phyloP scores from a whole-genome alignment of 495 filamentous ascomycete genomes.

The Aspergillus nidulans region DNA sequence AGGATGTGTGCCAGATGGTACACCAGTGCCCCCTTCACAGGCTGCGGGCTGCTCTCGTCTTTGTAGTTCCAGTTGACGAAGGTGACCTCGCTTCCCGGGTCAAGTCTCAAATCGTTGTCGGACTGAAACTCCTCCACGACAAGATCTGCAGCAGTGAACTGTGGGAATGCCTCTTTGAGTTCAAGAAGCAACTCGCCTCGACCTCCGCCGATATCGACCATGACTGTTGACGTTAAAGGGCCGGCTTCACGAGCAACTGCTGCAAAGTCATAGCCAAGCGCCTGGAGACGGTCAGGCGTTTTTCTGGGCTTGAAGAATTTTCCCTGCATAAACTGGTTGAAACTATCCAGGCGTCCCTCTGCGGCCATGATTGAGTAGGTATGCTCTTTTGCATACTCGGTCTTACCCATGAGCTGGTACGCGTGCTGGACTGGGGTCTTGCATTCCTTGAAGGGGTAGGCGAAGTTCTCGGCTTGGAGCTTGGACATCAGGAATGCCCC shows the following conservation, averaged over 20 bases:
- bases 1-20: conserved; percentile 43
- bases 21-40: conserved; percentile 33
- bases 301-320: conserved; percentile 35
- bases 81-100: conserved; percentile 15
- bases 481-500: conserved; percentile 36
- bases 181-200: conserved; percentile 47
- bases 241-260: neutral
- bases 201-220: conserved; percentile 56
- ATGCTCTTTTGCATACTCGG: conserved; percentile 26
- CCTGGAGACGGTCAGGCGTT: conserved; percentile 26
- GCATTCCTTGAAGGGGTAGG: conserved; percentile 32
- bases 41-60: conserved; percentile 24
- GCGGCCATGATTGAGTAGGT: conserved; percentile 37
- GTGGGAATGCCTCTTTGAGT: conserved; percentile 38
- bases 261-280: conserved; percentile 28
- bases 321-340: conserved; percentile 39
- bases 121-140: conserved; percentile 45
- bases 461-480: conserved; percentile 29
- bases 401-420: conserved; percentile 29
- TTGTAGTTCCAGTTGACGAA: conserved; percentile 38
- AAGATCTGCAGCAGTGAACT: conserved; percentile 26
- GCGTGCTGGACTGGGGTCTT: conserved; percentile 35
- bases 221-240: conserved; percentile 18
- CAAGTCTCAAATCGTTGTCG: conserved; percentile 21
- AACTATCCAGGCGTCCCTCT: conserved; percentile 37